These are phyloP conservation scores for Bertia moriformis DNA, from an alignment of 2,329 filamentous ascomycete species.

Conservation along the genomic window DNA sequence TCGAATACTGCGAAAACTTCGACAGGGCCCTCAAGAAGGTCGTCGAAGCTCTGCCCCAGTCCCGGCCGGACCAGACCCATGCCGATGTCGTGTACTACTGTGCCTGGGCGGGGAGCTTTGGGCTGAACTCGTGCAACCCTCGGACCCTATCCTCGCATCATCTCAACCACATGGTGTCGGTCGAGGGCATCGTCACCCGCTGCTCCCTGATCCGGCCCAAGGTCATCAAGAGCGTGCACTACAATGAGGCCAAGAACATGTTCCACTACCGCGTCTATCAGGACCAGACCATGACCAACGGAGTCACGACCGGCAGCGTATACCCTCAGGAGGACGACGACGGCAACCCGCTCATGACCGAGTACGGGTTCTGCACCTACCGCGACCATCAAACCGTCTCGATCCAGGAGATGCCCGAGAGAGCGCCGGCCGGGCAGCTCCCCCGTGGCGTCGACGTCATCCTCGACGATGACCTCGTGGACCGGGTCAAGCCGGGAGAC, in stretches of 20 bases:
- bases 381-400: slow-evolving; percentile 94
- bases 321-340: slow-evolving; percentile 90
- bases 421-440: slow-evolving; percentile 86
- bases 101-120: slow-evolving; percentile 92
- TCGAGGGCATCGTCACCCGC: slow-evolving; percentile 94
- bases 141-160: slow-evolving; percentile 78
- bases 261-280: slow-evolving; percentile 84
- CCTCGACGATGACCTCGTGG: slow-evolving; percentile 89
- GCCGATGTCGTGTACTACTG: slow-evolving; percentile 85
- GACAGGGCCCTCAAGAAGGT: slow-evolving; percentile 81
- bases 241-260: slow-evolving; percentile 71
- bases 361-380: slow-evolving; percentile 92
- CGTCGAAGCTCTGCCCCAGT: slow-evolving; percentile 63
- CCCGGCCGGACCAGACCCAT: slow-evolving; percentile 60
- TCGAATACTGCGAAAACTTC: slow-evolving; percentile 79
- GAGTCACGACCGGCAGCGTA: slow-evolving; percentile 74
- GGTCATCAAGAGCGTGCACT: slow-evolving; percentile 96
- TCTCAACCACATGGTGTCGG: slow-evolving; percentile 89
- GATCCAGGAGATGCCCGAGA: slow-evolving; percentile 97
- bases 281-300: slow-evolving; percentile 95
- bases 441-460: slow-evolving; percentile 93
- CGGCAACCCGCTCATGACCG: slow-evolving; percentile 80
- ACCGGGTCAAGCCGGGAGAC: slow-evolving; percentile 88
- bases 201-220: slow-evolving; percentile 92
- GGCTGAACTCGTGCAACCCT: slow-evolving; percentile 86